phyloP scores from a whole-genome alignment of 2,329 filamentous ascomycete species.

The Drechslerella stenobrocha region DNA sequence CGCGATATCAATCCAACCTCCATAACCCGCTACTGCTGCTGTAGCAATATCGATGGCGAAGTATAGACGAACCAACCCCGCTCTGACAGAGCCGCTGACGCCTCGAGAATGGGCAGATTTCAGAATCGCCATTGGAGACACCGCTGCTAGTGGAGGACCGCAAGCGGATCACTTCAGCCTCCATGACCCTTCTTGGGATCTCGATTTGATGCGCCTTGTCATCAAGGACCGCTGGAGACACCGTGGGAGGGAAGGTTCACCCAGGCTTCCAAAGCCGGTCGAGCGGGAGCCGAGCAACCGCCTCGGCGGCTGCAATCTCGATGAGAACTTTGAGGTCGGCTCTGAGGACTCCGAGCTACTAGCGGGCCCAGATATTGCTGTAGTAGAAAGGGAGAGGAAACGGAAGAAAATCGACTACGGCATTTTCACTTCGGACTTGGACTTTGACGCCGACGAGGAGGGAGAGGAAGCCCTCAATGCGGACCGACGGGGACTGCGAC shows the following conservation, averaged over 20 bases:
- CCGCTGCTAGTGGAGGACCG: constrained; percentile 3
- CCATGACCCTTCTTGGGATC: constrained; percentile 26
- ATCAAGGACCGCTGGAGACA: constrained; percentile 17
- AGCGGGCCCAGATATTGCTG: neutral
- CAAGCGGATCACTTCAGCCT: constrained; percentile 35
- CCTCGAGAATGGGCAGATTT: constrained; percentile 35
- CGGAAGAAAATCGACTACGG: constrained; percentile 21
- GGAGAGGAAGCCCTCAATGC: neutral
- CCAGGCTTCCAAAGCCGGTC: constrained; percentile 10
- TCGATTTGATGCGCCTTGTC: constrained; percentile 20
- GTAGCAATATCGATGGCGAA: neutral
- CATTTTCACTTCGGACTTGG: constrained; percentile 3
- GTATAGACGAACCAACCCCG: neutral
- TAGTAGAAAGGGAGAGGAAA: constrained; percentile 23
- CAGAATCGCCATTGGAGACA: constrained; percentile 6
- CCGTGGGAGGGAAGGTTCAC: constrained; percentile 9
- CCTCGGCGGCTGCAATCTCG: neutral
- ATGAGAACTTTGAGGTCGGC: neutral
- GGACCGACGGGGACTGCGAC: neutral
- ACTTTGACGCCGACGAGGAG: constrained; percentile 9
- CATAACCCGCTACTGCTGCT: too few species aligned
- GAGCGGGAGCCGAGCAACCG: too few species aligned
- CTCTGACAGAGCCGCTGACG: constrained; percentile 24
- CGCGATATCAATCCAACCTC: too few species aligned
- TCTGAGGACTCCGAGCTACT: neutral